Base-by-base conservation (phyloP, 345 rosid species). In the Eucalyptus pauciflora region DNA sequence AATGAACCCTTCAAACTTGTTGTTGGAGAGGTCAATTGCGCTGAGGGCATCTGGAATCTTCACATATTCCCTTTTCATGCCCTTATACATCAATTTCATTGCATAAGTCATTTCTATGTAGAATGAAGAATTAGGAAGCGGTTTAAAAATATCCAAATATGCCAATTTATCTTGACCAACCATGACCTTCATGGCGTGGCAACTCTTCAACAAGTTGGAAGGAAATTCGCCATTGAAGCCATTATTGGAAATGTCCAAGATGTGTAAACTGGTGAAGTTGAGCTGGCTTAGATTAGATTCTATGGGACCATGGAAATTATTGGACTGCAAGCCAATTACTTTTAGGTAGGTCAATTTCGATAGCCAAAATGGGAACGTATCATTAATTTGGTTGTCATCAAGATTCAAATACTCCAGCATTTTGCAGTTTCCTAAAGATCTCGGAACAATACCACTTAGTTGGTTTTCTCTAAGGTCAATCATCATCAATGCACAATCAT, bases 111-210 rank as follows among this genome's bases (percentile, higher is more conserved):
- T n/a, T n/a, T n/a, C n/a, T n/a, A n/a, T n/a, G n/a, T n/a, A n/a
- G 14, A 12, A 1, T 48, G 5, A 3, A 48, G 4, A 0, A 48
- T 48, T 3, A 11, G 49, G 4, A 48, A 0, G 2, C 50, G 0
- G 0, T 48, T 11, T 1, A 48, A 10, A 1, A 10, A 48, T 12
- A 49, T 12, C 1, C 80, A 69, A 14, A 8, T 69, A 69, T 33
- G 45, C 13, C 24, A 69, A 69, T 7, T 8, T 1, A 4, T 69
- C 24, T 16, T 69, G 25, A 69, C 45, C 45, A 31, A 4, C 13
- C 4, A 31, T 8, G 5, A 33, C 6, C 80, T 69, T 69, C 80
- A 69, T 69, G 45, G 25, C 7, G 1, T 5, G 13, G 45, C 80
- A 69, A 17, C 80, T 69, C 25, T 31, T 8, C 5, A 69, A 67